Evolutionary conservation across 2,329 filamentous ascomycete genomes (phyloP), one percentile per base, ranked within the genome.

Genomic region (Penicillium sp.): DNA sequence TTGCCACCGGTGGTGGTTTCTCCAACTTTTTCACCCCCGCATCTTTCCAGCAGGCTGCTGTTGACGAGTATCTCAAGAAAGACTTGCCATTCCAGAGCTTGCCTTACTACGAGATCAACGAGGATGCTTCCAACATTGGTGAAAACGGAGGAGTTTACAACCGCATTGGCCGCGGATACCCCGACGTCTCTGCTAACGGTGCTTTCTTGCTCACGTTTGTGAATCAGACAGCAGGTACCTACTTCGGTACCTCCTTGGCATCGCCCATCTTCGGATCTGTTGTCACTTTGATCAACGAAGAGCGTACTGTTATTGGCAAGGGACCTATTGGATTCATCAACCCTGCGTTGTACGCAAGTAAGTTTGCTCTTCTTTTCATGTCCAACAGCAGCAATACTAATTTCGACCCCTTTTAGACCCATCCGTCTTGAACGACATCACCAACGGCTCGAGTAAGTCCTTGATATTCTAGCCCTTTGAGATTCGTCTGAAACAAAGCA

Each of bases 21-120:
- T 75, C 71, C 52, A 79, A 79, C 65, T 69, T 78, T 65, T 74
- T 77, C 65, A 62, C 73, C n/a, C 69, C 71, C 55, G 69, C 79
- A 21, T 43, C 59, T 18, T 74, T 81, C 66, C 75, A 81, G 64
- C 65, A 67, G 21, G 54, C 62, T 0, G 71, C 71, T 2, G 74
- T 80, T 0, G 60, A 62, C 14, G 65, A 65, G n/a, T 80, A 79
- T 64, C 53, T 66, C 1, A 35, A 38, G 40, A 56, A 56, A 12
- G 47, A 56, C 20, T 5, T 56, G 18, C 38, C 53, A 3, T 56
- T 49, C 33, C 53, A 56, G 28, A 50, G 21, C 26, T 28, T 56
- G 14, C 47, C 53, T 14, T 56, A 56, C 28, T 56, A 56, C 35
- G 47, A 56, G 28, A 28, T 46, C 47, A 56, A 56, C 28, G 8